Base-by-base conservation (phyloP, 208 protist genomes). In the Acanthamoeba castellanii region DNA sequence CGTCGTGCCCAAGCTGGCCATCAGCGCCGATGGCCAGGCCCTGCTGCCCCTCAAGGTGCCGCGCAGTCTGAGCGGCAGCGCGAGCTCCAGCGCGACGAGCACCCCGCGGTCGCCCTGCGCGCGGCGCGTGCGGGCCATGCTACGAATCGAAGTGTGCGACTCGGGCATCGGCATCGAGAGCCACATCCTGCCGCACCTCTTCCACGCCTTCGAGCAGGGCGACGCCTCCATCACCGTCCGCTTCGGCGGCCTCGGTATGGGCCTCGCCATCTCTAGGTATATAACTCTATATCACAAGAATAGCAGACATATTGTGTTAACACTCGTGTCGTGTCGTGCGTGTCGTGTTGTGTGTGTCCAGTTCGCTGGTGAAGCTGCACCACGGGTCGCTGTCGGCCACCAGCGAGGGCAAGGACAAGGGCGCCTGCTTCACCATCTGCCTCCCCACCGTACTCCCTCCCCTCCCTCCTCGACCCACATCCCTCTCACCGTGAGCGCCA, bases 391-490 rank as follows among this genome's bases (percentile, higher is more conserved):
- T 88, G 45, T 2, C 14, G 27, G 81, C 81, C n/a, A 59, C 20
- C 81, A 88, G 81, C 32, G 50, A 88, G 81, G 81, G 81, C 11
- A 88, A 88, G 81, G 59, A 88, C 81, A 22, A 22, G 25, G 81
- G 81, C 37, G 45, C 81, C n/a, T 59, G 18, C 7, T 88, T 88
- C 81, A 88, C 81, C 50, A 27, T 88, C 13, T 37, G 7, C n/a
- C 45, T 88, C 9, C 81, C 81, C n/a, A n/a, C n/a, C n/a, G n/a
- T n/a, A n/a, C n/a, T n/a, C n/a, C n/a, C n/a, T n/a, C n/a, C n/a
- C n/a, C n/a, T n/a, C n/a, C n/a, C n/a, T n/a, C n/a, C n/a, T n/a
- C n/a, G n/a, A n/a, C n/a, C n/a, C n/a, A n/a, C n/a, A n/a, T n/a
- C n/a, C n/a, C n/a, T n/a, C n/a, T n/a, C n/a, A n/a, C n/a, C n/a